Percentiles rank a stretch among this genome's conserved stretches.
phyloP scores from a whole-genome alignment of 805 yeast species.

The Teunomyces lycoperdinae region DNA sequence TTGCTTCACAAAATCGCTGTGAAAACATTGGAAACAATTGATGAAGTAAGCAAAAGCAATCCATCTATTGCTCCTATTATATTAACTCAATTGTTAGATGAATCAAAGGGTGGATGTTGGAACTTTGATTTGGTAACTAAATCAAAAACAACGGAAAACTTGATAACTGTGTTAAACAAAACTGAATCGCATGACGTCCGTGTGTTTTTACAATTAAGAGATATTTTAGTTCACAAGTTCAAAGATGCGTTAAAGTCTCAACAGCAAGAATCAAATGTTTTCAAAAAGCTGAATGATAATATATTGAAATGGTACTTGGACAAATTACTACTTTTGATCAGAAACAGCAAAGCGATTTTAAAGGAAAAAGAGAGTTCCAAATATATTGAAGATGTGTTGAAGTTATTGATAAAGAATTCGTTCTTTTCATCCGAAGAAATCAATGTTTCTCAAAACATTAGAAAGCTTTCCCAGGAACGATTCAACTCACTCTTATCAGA shows the following conservation, averaged over 20 bases:
- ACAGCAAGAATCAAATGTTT: conserved; percentile 13
- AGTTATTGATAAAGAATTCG: conserved; percentile 38
- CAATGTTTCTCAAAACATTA: conserved; percentile 32
- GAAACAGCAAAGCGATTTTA: conserved; percentile 40
- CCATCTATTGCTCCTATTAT: conserved; percentile 38
- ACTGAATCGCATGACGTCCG: conserved; percentile 9
- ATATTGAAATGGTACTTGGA: conserved; percentile 61
- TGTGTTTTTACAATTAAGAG: conserved; percentile 19
- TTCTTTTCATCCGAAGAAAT: conserved; percentile 31
- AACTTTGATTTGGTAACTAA: conserved; percentile 78
- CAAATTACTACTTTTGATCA: conserved; percentile 49
- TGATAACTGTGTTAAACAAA: conserved; percentile 23
- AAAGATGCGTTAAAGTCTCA: conserved; percentile 17
- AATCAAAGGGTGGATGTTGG: conserved; percentile 49
- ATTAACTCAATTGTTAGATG: conserved; percentile 24
- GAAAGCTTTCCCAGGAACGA: conserved; percentile 54
- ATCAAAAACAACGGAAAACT: conserved; percentile 55
- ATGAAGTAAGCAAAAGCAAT: conserved; percentile 33
- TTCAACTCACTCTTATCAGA: conserved; percentile 67
- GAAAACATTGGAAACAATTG: conserved; percentile 44
- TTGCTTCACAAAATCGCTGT: conserved; percentile 66
- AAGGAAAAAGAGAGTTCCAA: conserved; percentile 9
- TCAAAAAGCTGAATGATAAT: conserved; percentile 29
- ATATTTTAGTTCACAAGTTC: conserved; percentile 24
- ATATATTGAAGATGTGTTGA: conserved; percentile 36